Percentiles rank a stretch among this genome's conserved stretches.
These are phyloP conservation scores for Paramarasmius palmivorus DNA, from an alignment of 1,284 basidiomycete genomes.

Conservation along the genomic window DNA sequence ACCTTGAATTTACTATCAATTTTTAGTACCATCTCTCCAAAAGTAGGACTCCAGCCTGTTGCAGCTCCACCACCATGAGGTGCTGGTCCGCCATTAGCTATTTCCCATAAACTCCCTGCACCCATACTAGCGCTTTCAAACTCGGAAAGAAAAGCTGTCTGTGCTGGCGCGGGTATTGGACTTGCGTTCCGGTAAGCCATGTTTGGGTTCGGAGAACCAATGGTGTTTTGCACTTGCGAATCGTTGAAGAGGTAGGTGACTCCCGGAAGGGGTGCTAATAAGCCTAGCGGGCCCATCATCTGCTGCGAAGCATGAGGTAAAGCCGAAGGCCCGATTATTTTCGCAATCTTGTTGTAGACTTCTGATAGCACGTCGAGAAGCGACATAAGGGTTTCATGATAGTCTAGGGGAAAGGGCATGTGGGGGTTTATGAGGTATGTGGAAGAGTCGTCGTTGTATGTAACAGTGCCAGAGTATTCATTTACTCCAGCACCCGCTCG, in stretches of 20 bases:
- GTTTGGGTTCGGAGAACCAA: conserved; percentile 16
- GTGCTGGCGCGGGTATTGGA: conserved; percentile 31
- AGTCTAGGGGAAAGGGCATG: conserved; percentile 84
- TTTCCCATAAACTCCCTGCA: conserved; percentile 61
- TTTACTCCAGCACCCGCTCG: conserved; percentile 49
- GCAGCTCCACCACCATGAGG: conserved; percentile 36
- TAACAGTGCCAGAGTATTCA: conserved; percentile 61
- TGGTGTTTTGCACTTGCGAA: conserved; percentile 2
- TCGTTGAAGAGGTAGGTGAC: conserved; percentile 73
- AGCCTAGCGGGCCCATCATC: conserved; percentile 76
- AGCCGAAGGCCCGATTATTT: conserved; percentile 75
- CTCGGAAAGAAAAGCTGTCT: conserved; percentile 13
- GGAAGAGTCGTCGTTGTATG: conserved; percentile 57
- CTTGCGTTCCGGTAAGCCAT: conserved; percentile 15
- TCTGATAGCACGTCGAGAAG: conserved; percentile 85
- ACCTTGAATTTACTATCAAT: conserved; percentile 84
- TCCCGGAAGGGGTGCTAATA: conserved; percentile 73
- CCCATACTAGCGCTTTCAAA: conserved; percentile 20
- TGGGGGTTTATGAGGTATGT: conserved; percentile 78
- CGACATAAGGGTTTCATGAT: conserved; percentile 83
- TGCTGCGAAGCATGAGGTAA: conserved; percentile 64
- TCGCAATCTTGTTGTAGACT: conserved; percentile 82
- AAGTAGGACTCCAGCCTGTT: conserved; percentile 56
- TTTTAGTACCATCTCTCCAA: conserved; percentile 77
- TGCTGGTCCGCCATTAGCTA: conserved; percentile 54